Conservation (phyloP, 768 basidiomycete genomes). For the Rhodotorula taiwanensis region DNA sequence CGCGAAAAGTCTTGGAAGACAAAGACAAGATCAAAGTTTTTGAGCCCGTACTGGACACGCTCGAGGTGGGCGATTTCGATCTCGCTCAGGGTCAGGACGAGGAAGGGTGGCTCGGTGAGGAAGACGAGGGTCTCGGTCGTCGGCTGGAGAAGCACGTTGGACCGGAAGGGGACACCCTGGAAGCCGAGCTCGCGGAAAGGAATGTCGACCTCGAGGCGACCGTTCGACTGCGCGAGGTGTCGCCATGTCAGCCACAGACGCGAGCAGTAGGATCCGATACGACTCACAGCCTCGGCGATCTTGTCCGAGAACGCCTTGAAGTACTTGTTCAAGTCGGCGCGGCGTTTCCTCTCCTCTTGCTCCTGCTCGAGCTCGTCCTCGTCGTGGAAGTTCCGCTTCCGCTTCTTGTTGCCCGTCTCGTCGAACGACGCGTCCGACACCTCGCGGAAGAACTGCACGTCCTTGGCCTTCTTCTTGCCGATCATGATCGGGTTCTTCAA, state of each 20-base stretch:
- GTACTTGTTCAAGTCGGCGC: conserved; percentile 83
- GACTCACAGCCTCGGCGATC: conserved; percentile 75
- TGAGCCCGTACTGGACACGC: conserved; percentile 89
- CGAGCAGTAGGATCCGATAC: neutral
- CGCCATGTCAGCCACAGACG: neutral
- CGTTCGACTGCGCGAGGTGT: conserved; percentile 57
- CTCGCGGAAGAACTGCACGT: conserved; percentile 97
- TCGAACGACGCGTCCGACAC: conserved; percentile 96
- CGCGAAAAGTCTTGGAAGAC: conserved; percentile 95
- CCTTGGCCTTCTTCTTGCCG: conserved; percentile 96
- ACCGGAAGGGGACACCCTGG: conserved; percentile 91
- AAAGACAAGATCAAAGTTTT: conserved; percentile 95
- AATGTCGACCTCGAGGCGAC: conserved; percentile 84
- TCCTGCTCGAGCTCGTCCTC: conserved; percentile 99
- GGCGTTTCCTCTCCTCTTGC: conserved; percentile 86
- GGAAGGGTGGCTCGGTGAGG: conserved; percentile 89
- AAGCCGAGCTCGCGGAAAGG: conserved; percentile 97
- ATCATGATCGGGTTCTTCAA: conserved; percentile 95
- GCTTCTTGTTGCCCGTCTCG: conserved; percentile 97
- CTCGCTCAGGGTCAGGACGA: conserved; percentile 86
- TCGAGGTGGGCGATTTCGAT: conserved; percentile 96
- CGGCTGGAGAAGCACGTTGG: conserved; percentile 87
- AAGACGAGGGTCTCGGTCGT: conserved; percentile 95
- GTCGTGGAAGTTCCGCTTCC: conserved; percentile 83
- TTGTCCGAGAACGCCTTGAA: conserved; percentile 90